A percentile compares a stretch with the other conserved stretches of the same genome.
phyloP scores from a whole-genome alignment of 2,329 filamentous ascomycete genomes.

The Xylaria polymorpha region DNA sequence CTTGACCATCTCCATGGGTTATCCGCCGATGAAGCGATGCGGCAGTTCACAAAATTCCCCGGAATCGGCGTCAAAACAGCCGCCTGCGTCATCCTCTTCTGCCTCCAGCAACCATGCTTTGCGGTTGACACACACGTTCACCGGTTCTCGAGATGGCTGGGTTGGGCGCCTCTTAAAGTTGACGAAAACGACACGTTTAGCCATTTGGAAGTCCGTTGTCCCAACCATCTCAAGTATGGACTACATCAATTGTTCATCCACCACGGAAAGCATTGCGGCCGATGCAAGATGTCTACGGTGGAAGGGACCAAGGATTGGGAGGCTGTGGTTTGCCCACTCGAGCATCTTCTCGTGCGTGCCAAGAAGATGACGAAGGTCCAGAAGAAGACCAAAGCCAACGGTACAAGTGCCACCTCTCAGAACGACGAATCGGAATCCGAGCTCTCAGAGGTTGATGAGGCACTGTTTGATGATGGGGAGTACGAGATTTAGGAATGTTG shows the following conservation, averaged over 20 bases:
- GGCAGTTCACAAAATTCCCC: slow-evolving; percentile 61
- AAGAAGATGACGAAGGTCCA: slow-evolving; percentile 35
- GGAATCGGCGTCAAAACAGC: slow-evolving; percentile 69
- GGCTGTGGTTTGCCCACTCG: slow-evolving; percentile 58
- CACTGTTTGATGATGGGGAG: slow-evolving; percentile 13
- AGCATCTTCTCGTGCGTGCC: slow-evolving; percentile 54
- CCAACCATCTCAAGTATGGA: slow-evolving; percentile 64
- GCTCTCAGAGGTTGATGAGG: slow-evolving; percentile 27
- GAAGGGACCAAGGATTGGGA: slow-evolving; percentile 72
- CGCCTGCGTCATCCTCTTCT: slow-evolving; percentile 68
- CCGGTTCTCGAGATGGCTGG: slow-evolving; percentile 63
- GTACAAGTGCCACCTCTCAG: slow-evolving; percentile 17
- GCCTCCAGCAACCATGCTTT: slow-evolving; percentile 64
- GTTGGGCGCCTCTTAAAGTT: slow-evolving; percentile 65
- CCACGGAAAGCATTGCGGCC: slow-evolving; percentile 62
- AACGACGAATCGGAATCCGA: slow-evolving; percentile 20
- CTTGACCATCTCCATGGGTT: slow-evolving; percentile 63
- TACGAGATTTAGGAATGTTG: background rate
- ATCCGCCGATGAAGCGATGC: slow-evolving; percentile 61
- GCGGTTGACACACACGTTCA: slow-evolving; percentile 69
- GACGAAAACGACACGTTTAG: slow-evolving; percentile 61
- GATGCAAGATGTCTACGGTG: slow-evolving; percentile 64
- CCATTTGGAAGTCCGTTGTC: slow-evolving; percentile 65
- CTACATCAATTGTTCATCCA: slow-evolving; percentile 66
- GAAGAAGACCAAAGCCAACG: slow-evolving; percentile 26